Evolutionary conservation across 169 alveolate species (phyloP), one percentile per base, ranked within the genome.

Genomic region (Plasmodium vinckei): DNA sequence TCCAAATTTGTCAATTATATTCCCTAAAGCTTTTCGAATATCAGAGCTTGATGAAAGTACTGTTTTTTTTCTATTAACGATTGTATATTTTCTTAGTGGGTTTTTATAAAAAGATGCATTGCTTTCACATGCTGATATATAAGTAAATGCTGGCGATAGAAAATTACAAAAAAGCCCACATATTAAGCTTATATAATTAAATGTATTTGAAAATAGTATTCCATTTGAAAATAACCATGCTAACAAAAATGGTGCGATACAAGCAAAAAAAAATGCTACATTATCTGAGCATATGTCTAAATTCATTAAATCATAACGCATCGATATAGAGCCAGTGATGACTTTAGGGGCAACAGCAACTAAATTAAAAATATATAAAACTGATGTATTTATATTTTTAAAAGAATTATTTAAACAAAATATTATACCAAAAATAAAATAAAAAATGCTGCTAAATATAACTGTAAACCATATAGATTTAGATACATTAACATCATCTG

Each of bases 261-360:
- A 92, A 6, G 93, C 93, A 61, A 73, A 87, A 61, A 93, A 93
- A 87, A 87, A 92, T 13, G 94, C 92, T 53, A 68, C 46, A 13
- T 60, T 51, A 49, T 61, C 73, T 17, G 89, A 87, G 51, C 94
- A 89, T 54, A 87, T 89, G 7, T 94, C 96, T 82, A 93, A 63
- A 87, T 93, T 93, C 89, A 92, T 86, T 88, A 93, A 64, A 87
- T 93, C 93, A 79, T 93, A 93, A 71, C 91, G 92, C 70, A 91
- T 92, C 5, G 94, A 88, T 68, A 93, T 93, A 57, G 92, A 72
- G 13, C 94, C 93, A 27, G 93, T 92, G 7, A 93, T 91, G 13
- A 93, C 92, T 59, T 92, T 93, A 47, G 96, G 96, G 27, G 92
- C 73, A 69, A 87, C 92, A 53, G 91, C 92, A 39, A 93, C 90